These are phyloP conservation scores for Suillus americanus DNA, from an alignment of 768 basidiomycete species.

Conservation along the genomic window DNA sequence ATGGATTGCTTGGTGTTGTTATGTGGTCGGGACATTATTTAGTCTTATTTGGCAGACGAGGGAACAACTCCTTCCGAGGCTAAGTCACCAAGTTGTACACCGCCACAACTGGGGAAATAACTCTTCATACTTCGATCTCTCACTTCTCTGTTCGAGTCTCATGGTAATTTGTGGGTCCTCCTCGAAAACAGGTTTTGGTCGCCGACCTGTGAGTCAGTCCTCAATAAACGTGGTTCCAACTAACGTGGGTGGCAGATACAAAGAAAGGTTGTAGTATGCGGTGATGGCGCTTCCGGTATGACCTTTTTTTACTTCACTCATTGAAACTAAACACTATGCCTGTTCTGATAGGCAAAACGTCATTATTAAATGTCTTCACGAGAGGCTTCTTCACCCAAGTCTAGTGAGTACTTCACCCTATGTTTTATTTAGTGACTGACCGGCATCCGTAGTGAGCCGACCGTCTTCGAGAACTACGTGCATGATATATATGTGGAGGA, in stretches of 20 bases:
- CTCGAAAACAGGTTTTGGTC: conserved; percentile 53
- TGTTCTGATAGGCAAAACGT: conserved; percentile 64
- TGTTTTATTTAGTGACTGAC: conserved; percentile 3
- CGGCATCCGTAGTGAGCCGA: conserved; percentile 64
- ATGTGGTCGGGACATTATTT: neutral
- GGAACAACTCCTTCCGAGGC: neutral
- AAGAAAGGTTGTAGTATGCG: conserved; percentile 84
- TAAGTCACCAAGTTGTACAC: neutral
- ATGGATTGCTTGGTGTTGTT: conserved; percentile 1
- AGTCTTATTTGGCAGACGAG: neutral
- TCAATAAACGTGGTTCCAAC: conserved; percentile 11
- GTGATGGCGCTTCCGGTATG: conserved; percentile 93
- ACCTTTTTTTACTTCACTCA: conserved; percentile 12
- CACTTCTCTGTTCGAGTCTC: conserved; percentile 26
- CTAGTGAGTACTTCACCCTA: conserved; percentile 55
- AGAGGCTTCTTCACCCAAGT: conserved; percentile 93
- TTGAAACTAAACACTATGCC: neutral
- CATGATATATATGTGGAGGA: conserved; percentile 88
- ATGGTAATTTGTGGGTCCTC: conserved; percentile 64
- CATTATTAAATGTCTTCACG: conserved; percentile 84
- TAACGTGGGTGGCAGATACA: conserved; percentile 37
- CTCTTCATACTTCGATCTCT: neutral
- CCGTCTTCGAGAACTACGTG: conserved; percentile 97
- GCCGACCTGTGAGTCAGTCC: conserved; percentile 29
- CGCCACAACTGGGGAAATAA: conserved; percentile 1